phyloP scores from a whole-genome alignment of 345 rosid species.

The Chamaenerion angustifolium region DNA sequence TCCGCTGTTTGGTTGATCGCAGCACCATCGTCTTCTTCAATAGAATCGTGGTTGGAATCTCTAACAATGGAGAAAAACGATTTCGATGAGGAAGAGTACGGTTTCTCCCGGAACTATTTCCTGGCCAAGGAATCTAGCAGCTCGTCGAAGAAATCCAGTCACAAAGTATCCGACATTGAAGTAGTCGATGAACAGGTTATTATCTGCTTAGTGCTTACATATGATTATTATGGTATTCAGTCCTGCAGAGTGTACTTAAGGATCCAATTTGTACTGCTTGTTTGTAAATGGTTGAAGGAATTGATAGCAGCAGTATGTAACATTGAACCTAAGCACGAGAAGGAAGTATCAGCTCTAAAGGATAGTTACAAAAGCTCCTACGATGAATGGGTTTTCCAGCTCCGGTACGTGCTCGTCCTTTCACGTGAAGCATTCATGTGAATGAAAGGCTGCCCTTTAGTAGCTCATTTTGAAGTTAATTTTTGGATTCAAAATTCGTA shows the following conservation, averaged over 20 bases:
- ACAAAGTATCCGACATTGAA: slow-evolving; percentile 56
- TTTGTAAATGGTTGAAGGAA: slow-evolving; percentile 29
- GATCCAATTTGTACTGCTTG: background rate
- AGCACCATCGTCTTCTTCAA: too few species aligned
- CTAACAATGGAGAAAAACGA: slow-evolving; percentile 14
- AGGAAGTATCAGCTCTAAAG: slow-evolving; percentile 37
- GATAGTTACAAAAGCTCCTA: slow-evolving; percentile 50
- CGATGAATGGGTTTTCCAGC: slow-evolving; percentile 59
- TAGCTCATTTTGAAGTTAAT: background rate
- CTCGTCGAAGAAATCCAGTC: slow-evolving; percentile 44
- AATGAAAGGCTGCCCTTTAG: background rate
- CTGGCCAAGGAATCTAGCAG: slow-evolving; percentile 65
- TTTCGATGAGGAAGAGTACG: slow-evolving; percentile 59
- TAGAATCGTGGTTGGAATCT: too few species aligned
- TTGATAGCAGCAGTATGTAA: slow-evolving; percentile 43
- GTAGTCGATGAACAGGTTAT: slow-evolving; percentile 73
- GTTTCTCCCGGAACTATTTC: slow-evolving; percentile 81
- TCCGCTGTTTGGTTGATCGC: too few species aligned
- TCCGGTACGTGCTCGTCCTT: slow-evolving; percentile 25
- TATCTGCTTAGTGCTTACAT: background rate
- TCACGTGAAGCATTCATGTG: background rate
- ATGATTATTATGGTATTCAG: background rate
- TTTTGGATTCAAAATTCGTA: background rate
- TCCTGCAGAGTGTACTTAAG: background rate
- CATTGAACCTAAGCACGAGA: slow-evolving; percentile 51